Evolutionary conservation across 2,329 filamentous ascomycete species (phyloP), one percentile per base, ranked within the genome.

Genomic region (Mariannaea elegans): DNA sequence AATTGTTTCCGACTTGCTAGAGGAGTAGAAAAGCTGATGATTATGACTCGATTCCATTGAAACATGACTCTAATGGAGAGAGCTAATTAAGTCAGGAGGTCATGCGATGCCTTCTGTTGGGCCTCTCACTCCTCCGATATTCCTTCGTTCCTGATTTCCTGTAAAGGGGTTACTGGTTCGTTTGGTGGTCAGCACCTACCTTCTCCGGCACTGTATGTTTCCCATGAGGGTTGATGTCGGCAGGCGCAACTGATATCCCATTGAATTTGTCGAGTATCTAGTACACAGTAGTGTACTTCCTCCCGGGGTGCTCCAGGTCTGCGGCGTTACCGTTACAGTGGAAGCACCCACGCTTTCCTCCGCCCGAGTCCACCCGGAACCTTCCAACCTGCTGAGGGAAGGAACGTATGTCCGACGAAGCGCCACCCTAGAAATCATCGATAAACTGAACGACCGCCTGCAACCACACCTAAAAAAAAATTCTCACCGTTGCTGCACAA

Each of bases 361-460:
- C 42, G 32, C 31, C 56, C 56, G 56, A 59, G 24, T 48, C 56
- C 56, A 48, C 49, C 56, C 56, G 56, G 18, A 23, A 31, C 48
- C 32, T 38, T 21, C 31, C 19, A 13, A 39, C 47, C 21, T 38
- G 19, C 21, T 36, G 44, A 27, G 38, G 19, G 44, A 27, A 41
- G 19, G 44, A 31, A 47, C 52, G 23, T 44, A 54, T 16, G 36
- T 18, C n/a, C 19, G 9, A n/a, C 19, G 36, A 7, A 39, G 18
- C 12, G 29, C 18, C 36, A 9, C 8, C 29, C 31, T 42, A 19
- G 27, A 53, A 18, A 14, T 42, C 24, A 21, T 42, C 41, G 50
- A 46, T 24, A 34, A 53, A 42, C 29, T 32, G 36, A 18, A n/a
- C 48, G 21, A n/a, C 16, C 7, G 31, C 36, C 23, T 32, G 34